Conservation (phyloP, 768 basidiomycete species). For the Lactarius hengduanensis region DNA sequence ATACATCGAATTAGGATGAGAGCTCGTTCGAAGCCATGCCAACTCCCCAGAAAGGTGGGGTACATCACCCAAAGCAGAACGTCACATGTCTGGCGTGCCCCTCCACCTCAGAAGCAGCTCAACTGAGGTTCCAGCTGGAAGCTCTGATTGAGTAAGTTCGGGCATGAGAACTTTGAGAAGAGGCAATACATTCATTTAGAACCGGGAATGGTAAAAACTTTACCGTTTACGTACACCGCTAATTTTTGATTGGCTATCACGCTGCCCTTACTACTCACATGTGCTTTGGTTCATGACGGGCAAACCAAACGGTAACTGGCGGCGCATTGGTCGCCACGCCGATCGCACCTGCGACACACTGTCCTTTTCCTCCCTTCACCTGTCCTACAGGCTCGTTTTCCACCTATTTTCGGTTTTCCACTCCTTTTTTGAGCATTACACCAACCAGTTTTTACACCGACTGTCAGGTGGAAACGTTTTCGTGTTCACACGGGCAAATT, state of each 20-base stretch:
- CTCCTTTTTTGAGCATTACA: not conserved
- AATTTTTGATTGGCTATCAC: constrained; percentile 8
- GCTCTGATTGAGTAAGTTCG: constrained; percentile 1
- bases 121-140: not conserved
- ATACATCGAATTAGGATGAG: not conserved
- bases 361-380: not conserved
- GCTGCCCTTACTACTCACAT: not conserved
- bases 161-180: constrained; percentile 4
- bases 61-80: not conserved
- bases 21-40: not conserved
- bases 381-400: not conserved
- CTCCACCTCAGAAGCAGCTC: not conserved
- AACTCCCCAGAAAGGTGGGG: not conserved
- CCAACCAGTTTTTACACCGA: not conserved
- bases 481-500: not conserved
- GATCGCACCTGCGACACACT: not conserved
- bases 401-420: not conserved
- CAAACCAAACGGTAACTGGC: not conserved
- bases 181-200: not conserved
- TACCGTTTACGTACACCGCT: constrained; percentile 22
- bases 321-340: constrained; percentile 7
- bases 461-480: not conserved
- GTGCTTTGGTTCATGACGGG: constrained; percentile 15
- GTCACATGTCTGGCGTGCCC: constrained; percentile 1
- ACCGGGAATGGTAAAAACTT: not conserved